Evolutionary conservation across 1,284 basidiomycete genomes (phyloP).

Genomic region (Trichosporon asahii): DNA sequence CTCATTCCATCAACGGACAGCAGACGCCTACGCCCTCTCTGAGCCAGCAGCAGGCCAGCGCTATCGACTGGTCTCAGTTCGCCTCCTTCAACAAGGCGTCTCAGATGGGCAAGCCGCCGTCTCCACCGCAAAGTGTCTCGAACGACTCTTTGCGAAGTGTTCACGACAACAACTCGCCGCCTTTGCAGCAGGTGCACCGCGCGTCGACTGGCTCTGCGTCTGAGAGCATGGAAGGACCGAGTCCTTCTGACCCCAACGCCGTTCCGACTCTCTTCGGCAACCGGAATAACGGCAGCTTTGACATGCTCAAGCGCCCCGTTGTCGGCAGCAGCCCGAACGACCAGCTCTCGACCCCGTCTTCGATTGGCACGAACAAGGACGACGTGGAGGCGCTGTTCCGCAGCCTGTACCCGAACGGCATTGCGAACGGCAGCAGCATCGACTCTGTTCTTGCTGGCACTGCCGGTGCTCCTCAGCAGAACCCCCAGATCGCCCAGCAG

Average conservation of each 20-base stretch:
- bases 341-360: slow-evolving; percentile 18
- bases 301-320: not conserved
- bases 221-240: slow-evolving; percentile 34
- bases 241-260: slow-evolving; percentile 7
- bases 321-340: slow-evolving; percentile 14
- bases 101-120: slow-evolving; percentile 38
- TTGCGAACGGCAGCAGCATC: slow-evolving; percentile 11
- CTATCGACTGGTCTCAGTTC: slow-evolving; percentile 26
- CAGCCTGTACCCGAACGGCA: slow-evolving; percentile 42
- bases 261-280: slow-evolving; percentile 24
- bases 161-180: slow-evolving; percentile 30
- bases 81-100: slow-evolving; percentile 16
- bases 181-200: slow-evolving; percentile 19
- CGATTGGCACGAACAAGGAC: slow-evolving; percentile 23
- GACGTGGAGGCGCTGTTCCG: slow-evolving; percentile 47
- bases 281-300: slow-evolving; percentile 4
- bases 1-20: slow-evolving; percentile 15
- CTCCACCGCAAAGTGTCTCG: slow-evolving; percentile 36
- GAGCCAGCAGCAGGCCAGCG: slow-evolving; percentile 5
- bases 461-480: slow-evolving; percentile 3
- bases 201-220: slow-evolving; percentile 18
- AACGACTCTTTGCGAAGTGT: slow-evolving; percentile 39
- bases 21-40: slow-evolving; percentile 13
- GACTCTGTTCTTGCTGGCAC: slow-evolving; percentile 16
- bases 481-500: slow-evolving; percentile 12